Conservation (phyloP, 805 yeast genomes). For the Geotrichum ghanense region DNA sequence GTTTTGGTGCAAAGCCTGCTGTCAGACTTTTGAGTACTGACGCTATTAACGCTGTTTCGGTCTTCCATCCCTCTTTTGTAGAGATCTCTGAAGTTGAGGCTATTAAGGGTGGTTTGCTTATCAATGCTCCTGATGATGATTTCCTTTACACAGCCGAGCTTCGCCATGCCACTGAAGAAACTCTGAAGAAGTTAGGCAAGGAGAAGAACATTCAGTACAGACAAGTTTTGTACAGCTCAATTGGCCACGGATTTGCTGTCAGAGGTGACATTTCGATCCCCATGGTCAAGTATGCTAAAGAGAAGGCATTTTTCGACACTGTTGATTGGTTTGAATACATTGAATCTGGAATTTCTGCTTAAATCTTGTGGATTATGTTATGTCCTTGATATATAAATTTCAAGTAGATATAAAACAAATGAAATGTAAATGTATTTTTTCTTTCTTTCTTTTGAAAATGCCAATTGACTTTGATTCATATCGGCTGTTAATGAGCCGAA, state of each 20-base stretch:
- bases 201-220: conserved; percentile 46
- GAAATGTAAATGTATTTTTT: no score
- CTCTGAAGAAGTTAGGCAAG: conserved; percentile 27
- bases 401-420: no score
- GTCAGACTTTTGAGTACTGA: conserved; percentile 35
- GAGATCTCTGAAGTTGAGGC: conserved; percentile 50
- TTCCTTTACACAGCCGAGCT: conserved; percentile 47
- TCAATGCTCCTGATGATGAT: conserved; percentile 70
- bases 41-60: conserved; percentile 43
- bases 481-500: no score
- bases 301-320: conserved; percentile 37
- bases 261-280: conserved; percentile 60
- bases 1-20: conserved; percentile 72
- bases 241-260: conserved; percentile 66
- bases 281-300: conserved; percentile 48
- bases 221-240: conserved; percentile 51
- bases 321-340: conserved; percentile 14
- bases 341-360: no score
- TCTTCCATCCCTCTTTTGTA: conserved; percentile 79
- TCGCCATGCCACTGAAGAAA: conserved; percentile 50
- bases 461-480: no score
- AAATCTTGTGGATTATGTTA: no score
- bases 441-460: no score
- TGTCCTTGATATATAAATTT: no score
- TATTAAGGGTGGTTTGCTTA: conserved; percentile 50